Evolutionary conservation across 768 basidiomycete species (phyloP).

Genomic region (Lactarius deliciosus): DNA sequence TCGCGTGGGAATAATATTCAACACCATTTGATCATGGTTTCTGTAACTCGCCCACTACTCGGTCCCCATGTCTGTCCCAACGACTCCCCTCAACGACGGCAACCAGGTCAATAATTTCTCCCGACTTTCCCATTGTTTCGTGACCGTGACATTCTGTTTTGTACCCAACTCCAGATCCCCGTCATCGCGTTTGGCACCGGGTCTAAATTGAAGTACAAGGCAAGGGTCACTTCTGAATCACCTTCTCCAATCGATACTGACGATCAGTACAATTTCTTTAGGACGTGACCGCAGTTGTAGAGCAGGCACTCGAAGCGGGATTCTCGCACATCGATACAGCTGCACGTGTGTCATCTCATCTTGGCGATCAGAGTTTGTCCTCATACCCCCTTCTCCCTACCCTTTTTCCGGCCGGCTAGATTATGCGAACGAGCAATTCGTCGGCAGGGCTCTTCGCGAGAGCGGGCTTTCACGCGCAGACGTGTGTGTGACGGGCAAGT

Average conservation of each 20-base stretch:
- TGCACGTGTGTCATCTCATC: slow-evolving; percentile 40
- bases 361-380: background rate
- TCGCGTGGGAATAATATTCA: background rate
- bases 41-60: background rate
- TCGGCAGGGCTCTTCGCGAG: slow-evolving; percentile 40
- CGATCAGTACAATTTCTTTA: slow-evolving; percentile 8
- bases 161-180: slow-evolving; percentile 48
- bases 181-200: slow-evolving; percentile 64
- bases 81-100: slow-evolving; percentile 40
- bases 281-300: slow-evolving; percentile 54
- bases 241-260: background rate
- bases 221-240: slow-evolving; percentile 13
- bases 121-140: background rate
- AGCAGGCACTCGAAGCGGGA: slow-evolving; percentile 57
- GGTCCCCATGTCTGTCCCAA: slow-evolving; percentile 35
- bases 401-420: slow-evolving; percentile 23
- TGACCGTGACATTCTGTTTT: background rate
- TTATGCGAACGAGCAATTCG: slow-evolving; percentile 41
- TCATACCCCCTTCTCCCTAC: background rate
- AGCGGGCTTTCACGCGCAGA: slow-evolving; percentile 39
- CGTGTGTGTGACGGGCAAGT: slow-evolving; percentile 50
- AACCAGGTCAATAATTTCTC: slow-evolving; percentile 32
- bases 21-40: slow-evolving; percentile 11
- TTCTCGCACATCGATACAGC: slow-evolving; percentile 68
- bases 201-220: slow-evolving; percentile 39